These are phyloP conservation scores for Alternaria solani DNA, from an alignment of 2,329 filamentous ascomycete species.

Conservation along the genomic window DNA sequence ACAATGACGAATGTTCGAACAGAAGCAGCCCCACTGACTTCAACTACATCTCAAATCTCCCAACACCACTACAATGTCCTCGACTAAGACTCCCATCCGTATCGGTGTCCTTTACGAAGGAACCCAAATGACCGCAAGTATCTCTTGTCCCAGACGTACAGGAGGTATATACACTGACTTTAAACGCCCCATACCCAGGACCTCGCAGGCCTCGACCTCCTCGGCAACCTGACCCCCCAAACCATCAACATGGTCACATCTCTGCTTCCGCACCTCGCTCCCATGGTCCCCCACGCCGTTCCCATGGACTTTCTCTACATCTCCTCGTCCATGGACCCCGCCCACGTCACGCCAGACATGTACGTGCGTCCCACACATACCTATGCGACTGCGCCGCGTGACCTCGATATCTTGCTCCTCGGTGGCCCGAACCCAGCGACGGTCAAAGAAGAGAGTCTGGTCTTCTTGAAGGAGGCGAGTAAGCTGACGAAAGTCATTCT, in stretches of 20 bases:
- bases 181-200: slow-evolving; percentile 25
- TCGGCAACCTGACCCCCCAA: slow-evolving; percentile 48
- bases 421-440: slow-evolving; percentile 47
- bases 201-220: slow-evolving; percentile 52
- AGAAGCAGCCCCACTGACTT: not conserved
- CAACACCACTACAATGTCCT: not conserved
- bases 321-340: slow-evolving; percentile 44
- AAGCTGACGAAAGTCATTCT: slow-evolving; percentile 47
- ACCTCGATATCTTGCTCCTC: slow-evolving; percentile 53
- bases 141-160: not conserved
- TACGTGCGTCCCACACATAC: slow-evolving; percentile 50
- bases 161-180: not conserved
- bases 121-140: slow-evolving; percentile 44
- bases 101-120: slow-evolving; percentile 53
- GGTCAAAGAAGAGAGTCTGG: slow-evolving; percentile 45
- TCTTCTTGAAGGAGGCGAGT: slow-evolving; percentile 51
- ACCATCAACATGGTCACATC: slow-evolving; percentile 29
- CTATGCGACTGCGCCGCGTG: slow-evolving; percentile 53
- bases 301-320: slow-evolving; percentile 53
- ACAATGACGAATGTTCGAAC: not conserved
- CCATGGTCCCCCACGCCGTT: slow-evolving; percentile 29
- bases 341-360: slow-evolving; percentile 45
- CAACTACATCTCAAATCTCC: not conserved
- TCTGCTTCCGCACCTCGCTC: slow-evolving; percentile 16
- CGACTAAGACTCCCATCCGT: slow-evolving; percentile 40